Conservation (phyloP, 129 eudicot genomes). For the Solidago caesia region DNA sequence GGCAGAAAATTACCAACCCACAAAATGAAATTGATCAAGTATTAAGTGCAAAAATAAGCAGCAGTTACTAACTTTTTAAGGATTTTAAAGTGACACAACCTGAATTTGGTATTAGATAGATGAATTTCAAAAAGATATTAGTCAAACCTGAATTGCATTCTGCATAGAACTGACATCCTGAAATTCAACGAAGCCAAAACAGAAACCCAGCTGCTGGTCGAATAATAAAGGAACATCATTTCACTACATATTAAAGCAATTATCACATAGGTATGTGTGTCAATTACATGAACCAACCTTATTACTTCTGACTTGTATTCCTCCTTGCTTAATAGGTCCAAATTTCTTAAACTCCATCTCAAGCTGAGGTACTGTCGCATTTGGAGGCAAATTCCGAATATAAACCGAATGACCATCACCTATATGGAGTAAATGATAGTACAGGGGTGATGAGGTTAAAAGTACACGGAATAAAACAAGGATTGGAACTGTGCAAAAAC, state of each 20-base stretch:
- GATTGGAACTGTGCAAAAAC: neutral
- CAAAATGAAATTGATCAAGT: neutral
- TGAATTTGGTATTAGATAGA: neutral
- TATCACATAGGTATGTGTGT: neutral
- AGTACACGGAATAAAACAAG: neutral
- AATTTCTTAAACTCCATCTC: conserved; percentile 68
- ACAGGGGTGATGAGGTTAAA: neutral
- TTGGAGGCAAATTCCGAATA: conserved; percentile 64
- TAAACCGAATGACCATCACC: conserved; percentile 79
- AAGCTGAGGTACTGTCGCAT: conserved; percentile 58
- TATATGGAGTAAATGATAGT: conserved; percentile 23
- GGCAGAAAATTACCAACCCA: neutral
- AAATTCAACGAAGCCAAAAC: conserved; percentile 71
- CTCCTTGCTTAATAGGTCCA: conserved; percentile 76
- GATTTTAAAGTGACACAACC: neutral
- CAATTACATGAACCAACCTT: conserved; percentile 47
- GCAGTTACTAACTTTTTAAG: neutral
- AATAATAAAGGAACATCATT: conserved; percentile 12
- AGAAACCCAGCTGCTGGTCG: conserved; percentile 41
- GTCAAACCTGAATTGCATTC: conserved; percentile 71
- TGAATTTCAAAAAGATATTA: neutral
- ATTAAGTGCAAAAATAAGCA: neutral
- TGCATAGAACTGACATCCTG: conserved; percentile 62
- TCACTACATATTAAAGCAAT: conserved; percentile 16
- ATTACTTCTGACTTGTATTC: conserved; percentile 87